phyloP scores from a whole-genome alignment of 73 alveolate species.

The Durusdinium trenchii region DNA sequence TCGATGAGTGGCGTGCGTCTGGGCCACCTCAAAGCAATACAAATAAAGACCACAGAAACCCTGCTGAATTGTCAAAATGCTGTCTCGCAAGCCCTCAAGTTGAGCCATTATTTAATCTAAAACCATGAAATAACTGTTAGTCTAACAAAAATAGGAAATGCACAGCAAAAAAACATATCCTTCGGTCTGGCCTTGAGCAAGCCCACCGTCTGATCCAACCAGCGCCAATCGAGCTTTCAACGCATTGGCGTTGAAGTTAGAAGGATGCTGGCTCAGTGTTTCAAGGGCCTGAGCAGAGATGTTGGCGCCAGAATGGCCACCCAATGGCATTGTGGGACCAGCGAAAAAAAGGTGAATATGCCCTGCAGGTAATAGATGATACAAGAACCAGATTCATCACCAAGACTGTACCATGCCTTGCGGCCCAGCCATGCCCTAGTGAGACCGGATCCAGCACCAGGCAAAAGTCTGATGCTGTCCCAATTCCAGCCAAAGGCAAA shows the following conservation, averaged over 20 bases:
- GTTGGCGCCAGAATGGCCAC: conserved; percentile 6
- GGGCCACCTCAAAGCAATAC: background rate
- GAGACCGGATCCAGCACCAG: background rate
- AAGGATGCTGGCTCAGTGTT: background rate
- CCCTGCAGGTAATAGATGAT: background rate
- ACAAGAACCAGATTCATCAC: background rate
- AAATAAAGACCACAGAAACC: no score
- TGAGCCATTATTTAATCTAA: no score
- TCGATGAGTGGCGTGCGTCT: background rate
- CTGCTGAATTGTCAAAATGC: no score
- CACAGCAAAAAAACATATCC: no score
- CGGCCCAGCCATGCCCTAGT: background rate
- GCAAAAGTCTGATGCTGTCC: background rate
- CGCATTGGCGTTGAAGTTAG: background rate
- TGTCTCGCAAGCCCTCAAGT: no score
- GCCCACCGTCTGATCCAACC: conserved; percentile 10
- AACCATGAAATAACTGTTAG: no score
- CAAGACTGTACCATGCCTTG: conserved; percentile 35
- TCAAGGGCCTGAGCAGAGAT: background rate
- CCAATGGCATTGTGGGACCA: background rate
- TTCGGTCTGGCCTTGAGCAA: background rate
- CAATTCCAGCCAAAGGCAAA: background rate
- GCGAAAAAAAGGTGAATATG: background rate
- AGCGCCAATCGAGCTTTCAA: background rate
- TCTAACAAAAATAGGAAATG: no score